phyloP scores from a whole-genome alignment of 2,329 filamentous ascomycete genomes.

The Parascedosporium putredinis region DNA sequence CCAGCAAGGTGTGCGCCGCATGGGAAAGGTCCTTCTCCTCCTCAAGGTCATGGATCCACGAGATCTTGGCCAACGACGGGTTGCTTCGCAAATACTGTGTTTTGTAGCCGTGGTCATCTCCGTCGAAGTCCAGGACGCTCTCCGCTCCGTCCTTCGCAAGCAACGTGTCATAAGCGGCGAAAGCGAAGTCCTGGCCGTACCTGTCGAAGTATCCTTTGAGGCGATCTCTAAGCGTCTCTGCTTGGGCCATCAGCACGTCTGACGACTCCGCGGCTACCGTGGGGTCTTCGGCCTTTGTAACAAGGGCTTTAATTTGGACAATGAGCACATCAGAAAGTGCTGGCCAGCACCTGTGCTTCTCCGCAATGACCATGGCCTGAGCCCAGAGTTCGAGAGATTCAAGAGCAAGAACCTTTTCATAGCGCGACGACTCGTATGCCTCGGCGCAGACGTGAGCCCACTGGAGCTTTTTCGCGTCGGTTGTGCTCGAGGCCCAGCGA shows the following conservation, averaged over 20 bases:
- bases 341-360: conserved; percentile 43
- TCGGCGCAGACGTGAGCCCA: conserved; percentile 35
- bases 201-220: conserved; percentile 46
- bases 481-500: conserved; percentile 36
- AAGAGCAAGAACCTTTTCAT: conserved; percentile 41
- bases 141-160: conserved; percentile 57
- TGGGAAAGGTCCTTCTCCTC: conserved; percentile 63
- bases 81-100: conserved; percentile 69
- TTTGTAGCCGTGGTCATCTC: conserved; percentile 59
- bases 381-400: conserved; percentile 47
- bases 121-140: conserved; percentile 59
- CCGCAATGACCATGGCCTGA: conserved; percentile 45
- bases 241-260: conserved; percentile 30
- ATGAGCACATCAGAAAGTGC: conserved; percentile 47
- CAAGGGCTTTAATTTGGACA: conserved; percentile 36
- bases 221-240: conserved; percentile 36
- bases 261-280: conserved; percentile 24
- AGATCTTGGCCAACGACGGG: conserved; percentile 63
- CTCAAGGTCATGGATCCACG: conserved; percentile 90
- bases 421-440: conserved; percentile 38
- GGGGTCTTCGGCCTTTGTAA: conserved; percentile 18
- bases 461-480: conserved; percentile 30
- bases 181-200: conserved; percentile 58
- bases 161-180: conserved; percentile 70
- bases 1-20: conserved; percentile 61